Evolutionary conservation across 345 rosid species (phyloP), one percentile per base, ranked within the genome.

Genomic region (Salix exigua): DNA sequence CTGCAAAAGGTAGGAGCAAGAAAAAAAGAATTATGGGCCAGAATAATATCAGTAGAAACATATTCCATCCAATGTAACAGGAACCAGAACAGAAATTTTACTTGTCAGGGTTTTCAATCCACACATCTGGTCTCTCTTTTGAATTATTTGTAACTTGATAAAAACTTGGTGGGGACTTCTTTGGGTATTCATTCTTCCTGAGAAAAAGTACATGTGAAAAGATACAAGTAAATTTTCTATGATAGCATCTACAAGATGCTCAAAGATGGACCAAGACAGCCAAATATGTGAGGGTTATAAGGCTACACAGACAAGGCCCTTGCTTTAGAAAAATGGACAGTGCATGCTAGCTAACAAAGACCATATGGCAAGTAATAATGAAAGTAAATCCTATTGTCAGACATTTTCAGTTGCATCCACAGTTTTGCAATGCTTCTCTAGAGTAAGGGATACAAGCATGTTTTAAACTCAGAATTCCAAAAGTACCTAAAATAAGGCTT

Each of bases 101-200:
- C 99, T 90, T 93, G 81, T 95, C 98, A 66, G 99, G 99, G 91
- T 90, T 88, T 62, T 95, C 98, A 69, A 95, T 88, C 99, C 99
- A 95, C 73, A 95, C 97, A 86, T 95, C 99, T 2, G 99, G 99
- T 77, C 99, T 89, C 89, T 93, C 99, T 81, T 91, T 93, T 13
- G 96, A 88, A 78, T 90, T 88, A 80, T 91, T 90, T 37, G 97
- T 95, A 74, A 89, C 94, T 83, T 88, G 91, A 86, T 93, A 95
- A 80, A 91, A 95, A 78, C 87, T 91, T 38, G 99, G 99, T 19
- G 93, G 86, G 31, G 81, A 86, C 87, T 83, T 90, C 91, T 88
- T 92, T 51, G 97, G 97, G 83, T 92, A 88, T 82, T 92, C 97
- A 83, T 90, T 83, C 83, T 88, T 91, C 87, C 98, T 91, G 87